A percentile compares a stretch with the other conserved stretches of the same genome.
Conservation (phyloP, 805 yeast genomes). For the Candida arabinofermentans region DNA sequence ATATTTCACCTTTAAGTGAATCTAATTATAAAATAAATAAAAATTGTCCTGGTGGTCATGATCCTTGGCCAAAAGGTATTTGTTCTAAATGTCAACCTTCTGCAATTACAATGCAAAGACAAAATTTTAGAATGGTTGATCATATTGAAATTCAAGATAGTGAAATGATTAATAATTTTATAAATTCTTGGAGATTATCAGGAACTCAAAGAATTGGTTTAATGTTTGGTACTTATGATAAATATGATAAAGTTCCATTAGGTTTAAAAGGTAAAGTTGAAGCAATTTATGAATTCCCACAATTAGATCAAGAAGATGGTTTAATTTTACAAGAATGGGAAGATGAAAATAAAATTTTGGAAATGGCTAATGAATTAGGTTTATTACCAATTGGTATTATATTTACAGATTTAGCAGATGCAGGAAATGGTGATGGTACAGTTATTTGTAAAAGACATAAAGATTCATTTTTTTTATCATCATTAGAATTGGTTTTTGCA, state of each 20-base stretch:
- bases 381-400: constrained; percentile 73
- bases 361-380: constrained; percentile 56
- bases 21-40: constrained; percentile 63
- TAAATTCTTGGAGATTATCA: constrained; percentile 86
- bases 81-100: constrained; percentile 97
- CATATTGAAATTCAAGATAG: constrained; percentile 88
- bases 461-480: constrained; percentile 83
- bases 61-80: constrained; percentile 92
- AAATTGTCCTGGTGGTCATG: constrained; percentile 75
- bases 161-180: constrained; percentile 70
- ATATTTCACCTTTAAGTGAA: constrained; percentile 74
- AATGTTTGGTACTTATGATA: constrained; percentile 76
- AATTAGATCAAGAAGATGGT: constrained; percentile 82
- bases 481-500: constrained; percentile 83
- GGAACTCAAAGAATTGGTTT: constrained; percentile 87
- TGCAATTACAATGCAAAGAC: constrained; percentile 88
- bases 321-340: constrained; percentile 55
- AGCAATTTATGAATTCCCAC: constrained; percentile 92
- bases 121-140: constrained; percentile 91
- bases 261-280: constrained; percentile 94
- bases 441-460: constrained; percentile 92
- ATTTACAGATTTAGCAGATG: constrained; percentile 85
- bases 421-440: constrained; percentile 82
- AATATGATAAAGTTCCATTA: constrained; percentile 78
- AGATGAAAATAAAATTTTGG: constrained; percentile 48